Evolutionary conservation across 78 protist genomes (phyloP).

Genomic region (Dictyostelium brefeldianum): DNA sequence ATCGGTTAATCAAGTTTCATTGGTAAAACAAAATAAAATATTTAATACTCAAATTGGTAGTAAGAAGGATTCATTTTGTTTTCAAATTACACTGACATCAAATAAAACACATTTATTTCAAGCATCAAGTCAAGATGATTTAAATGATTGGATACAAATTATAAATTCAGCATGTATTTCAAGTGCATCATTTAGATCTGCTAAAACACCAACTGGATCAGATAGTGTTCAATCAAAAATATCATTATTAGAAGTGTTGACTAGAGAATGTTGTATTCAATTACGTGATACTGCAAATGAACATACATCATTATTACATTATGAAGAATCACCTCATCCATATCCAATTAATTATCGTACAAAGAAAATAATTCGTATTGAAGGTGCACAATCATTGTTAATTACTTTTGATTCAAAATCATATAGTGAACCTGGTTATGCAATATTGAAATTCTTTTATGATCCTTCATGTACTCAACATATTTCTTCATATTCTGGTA

Average conservation of each 20-base stretch:
- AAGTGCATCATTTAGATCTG: constrained; percentile 34
- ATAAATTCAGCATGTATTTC: constrained; percentile 57
- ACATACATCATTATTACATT: background rate
- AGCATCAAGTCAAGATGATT: constrained; percentile 30
- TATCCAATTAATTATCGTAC: constrained; percentile 29
- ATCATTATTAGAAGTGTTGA: constrained; percentile 39
- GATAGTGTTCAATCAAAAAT: background rate
- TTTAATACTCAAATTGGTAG: background rate
- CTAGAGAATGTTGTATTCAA: constrained; percentile 36
- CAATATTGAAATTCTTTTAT: constrained; percentile 32
- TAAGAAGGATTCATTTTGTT: constrained; percentile 20
- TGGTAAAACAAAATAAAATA: constrained; percentile 31
- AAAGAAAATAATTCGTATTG: constrained; percentile 65
- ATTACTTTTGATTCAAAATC: constrained; percentile 39
- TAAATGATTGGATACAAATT: constrained; percentile 53
- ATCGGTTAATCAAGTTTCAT: constrained; percentile 42
- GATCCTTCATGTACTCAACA: constrained; percentile 54
- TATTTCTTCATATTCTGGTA: constrained; percentile 58
- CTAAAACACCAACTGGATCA: constrained; percentile 11
- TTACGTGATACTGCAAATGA: constrained; percentile 37
- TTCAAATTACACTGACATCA: constrained; percentile 48
- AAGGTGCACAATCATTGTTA: constrained; percentile 50
- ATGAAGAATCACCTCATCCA: constrained; percentile 73
- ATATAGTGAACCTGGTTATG: constrained; percentile 40
- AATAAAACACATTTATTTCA: constrained; percentile 49